Evolutionary conservation across 2,329 filamentous ascomycete species (phyloP), one percentile per base, ranked within the genome.

Genomic region (Fusarium sp.): DNA sequence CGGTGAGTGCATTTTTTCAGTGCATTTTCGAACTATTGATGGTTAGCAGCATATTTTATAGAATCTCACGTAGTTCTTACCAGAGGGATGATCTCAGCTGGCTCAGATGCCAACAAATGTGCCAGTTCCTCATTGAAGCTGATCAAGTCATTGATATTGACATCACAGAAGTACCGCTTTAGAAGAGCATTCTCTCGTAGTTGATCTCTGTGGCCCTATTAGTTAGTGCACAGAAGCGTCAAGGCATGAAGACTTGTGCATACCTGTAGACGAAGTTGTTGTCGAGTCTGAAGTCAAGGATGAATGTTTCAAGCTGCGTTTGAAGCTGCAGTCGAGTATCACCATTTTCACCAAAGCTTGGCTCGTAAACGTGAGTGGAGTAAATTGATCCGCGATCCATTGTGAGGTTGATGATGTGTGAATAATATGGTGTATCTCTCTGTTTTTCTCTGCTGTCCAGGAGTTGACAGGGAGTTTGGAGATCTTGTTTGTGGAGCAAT

Each of bases 91-190:
- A 97, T 91, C 57, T 98, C 94, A 44, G 91, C 91, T 6, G 96
- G 96, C 76, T 97, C 93, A 47, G 92, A 96, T 20, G 91, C 92
- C 65, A 99, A 85, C 75, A 90, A 89, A 78, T 98, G 93, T 26
- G 95, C 96, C 62, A 99, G 85, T 78, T 97, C 94, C 80, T 98
- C 95, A 75, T 97, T 96, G 81, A 94, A 98, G 64, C 91, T 96
- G 78, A 98, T 98, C 60, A 99, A 83, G 77, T 99, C 95, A 65
- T 92, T 93, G 72, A 99, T 93, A 77, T 99, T 94, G 76, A 99
- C 88, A 78, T 99, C 95, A 83, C 96, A 97, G 79, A 91, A 97
- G 82, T 94, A 98, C 73, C 94, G 94, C 77, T 97, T 96, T 40
- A 97, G 85, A 2, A 98, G 86, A 9, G 96, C 94, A 82, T 99